A percentile compares a stretch with the other conserved stretches of the same genome.
These are phyloP conservation scores for Rhodotorula sphaerocarpa DNA, from an alignment of 768 basidiomycete genomes.

Conservation along the genomic window DNA sequence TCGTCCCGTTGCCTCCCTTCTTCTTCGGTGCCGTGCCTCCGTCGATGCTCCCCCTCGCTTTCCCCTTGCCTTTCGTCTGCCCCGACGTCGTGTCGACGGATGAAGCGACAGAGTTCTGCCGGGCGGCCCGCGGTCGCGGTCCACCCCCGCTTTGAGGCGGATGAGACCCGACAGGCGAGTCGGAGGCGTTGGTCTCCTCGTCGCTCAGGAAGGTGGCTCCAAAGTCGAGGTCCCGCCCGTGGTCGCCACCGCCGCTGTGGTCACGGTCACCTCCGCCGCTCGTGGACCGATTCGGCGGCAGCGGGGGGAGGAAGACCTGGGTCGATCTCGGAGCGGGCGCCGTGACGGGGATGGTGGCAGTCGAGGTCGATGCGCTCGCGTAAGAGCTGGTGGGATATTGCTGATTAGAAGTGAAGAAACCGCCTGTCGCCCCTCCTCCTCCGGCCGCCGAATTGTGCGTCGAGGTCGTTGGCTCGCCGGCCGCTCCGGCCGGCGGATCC, in stretches of 20 bases:
- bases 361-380: neutral
- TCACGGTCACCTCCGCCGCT: no score
- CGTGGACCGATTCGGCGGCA: neutral
- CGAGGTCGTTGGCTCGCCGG: no score
- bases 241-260: no score
- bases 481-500: no score
- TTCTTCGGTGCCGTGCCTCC: neutral
- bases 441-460: no score
- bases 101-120: neutral
- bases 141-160: neutral
- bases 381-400: no score
- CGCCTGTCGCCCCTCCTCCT: no score
- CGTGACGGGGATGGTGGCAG: constrained; percentile 1
- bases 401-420: no score
- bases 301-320: neutral
- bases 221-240: neutral
- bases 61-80: constrained; percentile 1
- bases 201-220: constrained; percentile 17
- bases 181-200: constrained; percentile 10
- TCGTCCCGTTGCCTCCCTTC: neutral
- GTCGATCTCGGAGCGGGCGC: neutral
- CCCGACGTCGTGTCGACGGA: neutral
- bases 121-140: neutral
- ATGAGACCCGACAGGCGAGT: neutral
- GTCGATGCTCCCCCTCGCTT: neutral